These are phyloP conservation scores for Melampsora americana DNA, from an alignment of 1,284 basidiomycete genomes.

Conservation along the genomic window DNA sequence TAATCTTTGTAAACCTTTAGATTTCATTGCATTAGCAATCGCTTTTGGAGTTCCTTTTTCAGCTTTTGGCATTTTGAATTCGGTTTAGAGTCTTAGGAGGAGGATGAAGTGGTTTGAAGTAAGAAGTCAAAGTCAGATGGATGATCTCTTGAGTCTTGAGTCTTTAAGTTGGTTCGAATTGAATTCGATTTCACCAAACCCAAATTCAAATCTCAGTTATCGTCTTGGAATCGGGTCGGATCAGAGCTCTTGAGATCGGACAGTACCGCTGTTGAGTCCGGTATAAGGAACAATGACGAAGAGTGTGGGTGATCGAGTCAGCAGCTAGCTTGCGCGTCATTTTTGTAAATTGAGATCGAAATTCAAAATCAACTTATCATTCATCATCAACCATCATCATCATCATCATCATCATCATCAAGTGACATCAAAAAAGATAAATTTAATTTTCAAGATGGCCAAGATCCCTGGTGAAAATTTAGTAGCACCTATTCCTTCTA, in stretches of 20 bases:
- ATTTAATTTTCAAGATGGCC: constrained; percentile 13
- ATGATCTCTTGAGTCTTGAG: no score
- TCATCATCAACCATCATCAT: no score
- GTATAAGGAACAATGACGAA: no score
- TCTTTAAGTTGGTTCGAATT: no score
- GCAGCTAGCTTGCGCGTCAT: constrained; percentile 10
- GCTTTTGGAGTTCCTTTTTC: constrained; percentile 61
- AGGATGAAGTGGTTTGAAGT: no score
- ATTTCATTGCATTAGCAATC: constrained; percentile 91
- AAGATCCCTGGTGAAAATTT: constrained; percentile 20
- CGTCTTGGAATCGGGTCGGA: no score
- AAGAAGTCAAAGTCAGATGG: not conserved
- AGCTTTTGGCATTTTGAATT: constrained; percentile 46
- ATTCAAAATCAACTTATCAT: not conserved
- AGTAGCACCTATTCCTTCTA: constrained; percentile 22
- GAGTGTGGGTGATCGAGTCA: no score
- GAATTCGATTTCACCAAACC: not conserved
- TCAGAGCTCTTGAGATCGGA: no score
- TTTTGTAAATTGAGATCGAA: not conserved
- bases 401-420: not conserved
- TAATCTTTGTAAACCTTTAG: constrained; percentile 81
- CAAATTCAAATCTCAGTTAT: no score
- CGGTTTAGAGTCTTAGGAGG: no score
- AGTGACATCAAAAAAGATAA: not conserved
- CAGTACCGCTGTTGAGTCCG: not conserved